Evolutionary conservation across 202 grass and related monocot species (phyloP), one percentile per base, ranked within the genome.

Genomic region (Dendrocalamus latiflorus): DNA sequence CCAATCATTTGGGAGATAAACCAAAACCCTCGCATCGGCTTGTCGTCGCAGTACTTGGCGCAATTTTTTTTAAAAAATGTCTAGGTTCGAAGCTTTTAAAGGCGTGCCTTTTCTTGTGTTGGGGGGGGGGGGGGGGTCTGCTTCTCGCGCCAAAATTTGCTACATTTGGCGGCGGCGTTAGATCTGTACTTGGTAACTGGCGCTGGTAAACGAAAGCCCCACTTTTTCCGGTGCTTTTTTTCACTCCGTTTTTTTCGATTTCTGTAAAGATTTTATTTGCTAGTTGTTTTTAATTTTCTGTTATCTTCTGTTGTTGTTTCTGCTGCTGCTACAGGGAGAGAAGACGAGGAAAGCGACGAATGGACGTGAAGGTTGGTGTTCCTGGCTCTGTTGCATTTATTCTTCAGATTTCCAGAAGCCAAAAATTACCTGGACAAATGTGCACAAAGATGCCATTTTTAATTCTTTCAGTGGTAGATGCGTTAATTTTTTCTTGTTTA

Each of bases 341-440:
- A 86, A 78, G 69, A 81, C 73, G 58, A 93, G 90, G 94, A 97
- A 89, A 97, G 91, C 84, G 91, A 97, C 79, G 83, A 81, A 90
- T 89, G 89, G 81, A 58, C 48, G 68, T 81, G 72, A 88, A 91
- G 94, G 94, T 97, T 85, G 86, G 89, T 80, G 79, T 60, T 84
- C 84, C 74, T 77, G 26, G 61, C 84, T 79, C 45, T 45, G 57
- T 58, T 82, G 82, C 78, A 91, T 91, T 91, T 91, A 91, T 81
- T 86, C 82, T 83, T 78, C 68, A 26, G 74, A 79, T 77, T 91
- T 76, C 55, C 68, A 34, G 21, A 59, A 80, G 68, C 58, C 50
- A 75, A 72, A 75, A 24, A 75, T 71, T 59, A 65, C 80, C 30
- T 77, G 71, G 63, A 64, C 72, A 43, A 78, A 72, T 91, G 77